These are phyloP conservation scores for Colletotrichum gigasporum DNA, from an alignment of 2,329 filamentous ascomycete species.

Conservation along the genomic window DNA sequence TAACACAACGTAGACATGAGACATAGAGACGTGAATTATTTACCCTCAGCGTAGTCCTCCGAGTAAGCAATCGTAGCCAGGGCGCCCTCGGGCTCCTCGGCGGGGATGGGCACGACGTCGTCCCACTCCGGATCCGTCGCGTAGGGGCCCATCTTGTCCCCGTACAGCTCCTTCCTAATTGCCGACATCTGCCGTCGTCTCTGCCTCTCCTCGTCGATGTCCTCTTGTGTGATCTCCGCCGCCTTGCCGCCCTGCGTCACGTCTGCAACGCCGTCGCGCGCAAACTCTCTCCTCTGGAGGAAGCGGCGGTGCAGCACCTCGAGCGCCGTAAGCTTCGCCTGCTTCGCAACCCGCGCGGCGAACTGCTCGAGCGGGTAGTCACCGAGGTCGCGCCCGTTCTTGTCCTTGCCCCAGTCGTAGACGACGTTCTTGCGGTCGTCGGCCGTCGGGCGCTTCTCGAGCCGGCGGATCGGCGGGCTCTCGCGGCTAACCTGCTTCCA, in stretches of 20 bases:
- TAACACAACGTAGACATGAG: neutral
- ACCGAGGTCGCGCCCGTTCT: constrained; percentile 57
- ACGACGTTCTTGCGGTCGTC: constrained; percentile 30
- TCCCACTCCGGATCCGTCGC: constrained; percentile 80
- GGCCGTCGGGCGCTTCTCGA: constrained; percentile 37
- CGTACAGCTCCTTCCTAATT: constrained; percentile 62
- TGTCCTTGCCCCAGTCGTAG: constrained; percentile 62
- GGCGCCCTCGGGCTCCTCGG: constrained; percentile 84
- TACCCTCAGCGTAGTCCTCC: constrained; percentile 85
- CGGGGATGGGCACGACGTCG: constrained; percentile 83
- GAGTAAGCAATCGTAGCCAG: constrained; percentile 94
- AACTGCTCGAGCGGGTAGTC: constrained; percentile 58
- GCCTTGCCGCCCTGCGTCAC: constrained; percentile 29
- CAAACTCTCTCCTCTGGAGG: constrained; percentile 45
- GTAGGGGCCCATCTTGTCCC: constrained; percentile 61
- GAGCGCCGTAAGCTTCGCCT: constrained; percentile 53
- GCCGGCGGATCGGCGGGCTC: constrained; percentile 57
- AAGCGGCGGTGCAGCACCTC: constrained; percentile 57
- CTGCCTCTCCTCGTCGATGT: constrained; percentile 55
- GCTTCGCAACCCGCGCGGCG: constrained; percentile 51
- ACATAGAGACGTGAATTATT: constrained; percentile 34
- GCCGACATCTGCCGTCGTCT: constrained; percentile 61
- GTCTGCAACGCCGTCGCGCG: constrained; percentile 31
- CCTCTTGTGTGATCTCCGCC: constrained; percentile 45
- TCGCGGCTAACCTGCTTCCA: constrained; percentile 66